Evolutionary conservation across 495 filamentous ascomycete species (phyloP).

Genomic region (Daldinia grandis): DNA sequence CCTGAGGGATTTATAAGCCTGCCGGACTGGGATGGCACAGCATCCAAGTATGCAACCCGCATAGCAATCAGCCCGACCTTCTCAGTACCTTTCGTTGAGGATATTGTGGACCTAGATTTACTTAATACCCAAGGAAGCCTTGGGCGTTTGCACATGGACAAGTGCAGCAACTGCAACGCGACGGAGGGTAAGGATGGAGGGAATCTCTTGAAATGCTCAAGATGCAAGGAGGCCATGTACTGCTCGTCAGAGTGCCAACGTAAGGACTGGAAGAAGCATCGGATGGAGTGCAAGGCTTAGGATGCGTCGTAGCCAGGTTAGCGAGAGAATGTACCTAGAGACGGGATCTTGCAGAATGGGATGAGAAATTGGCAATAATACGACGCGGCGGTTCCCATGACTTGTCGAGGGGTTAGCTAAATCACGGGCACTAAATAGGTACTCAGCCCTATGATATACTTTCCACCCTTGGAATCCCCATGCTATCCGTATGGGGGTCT

Average conservation of each 20-base stretch:
- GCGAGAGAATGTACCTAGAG: neutral
- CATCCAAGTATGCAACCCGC: constrained; percentile 40
- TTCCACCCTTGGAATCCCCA: neutral
- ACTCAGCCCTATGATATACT: neutral
- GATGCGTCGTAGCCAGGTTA: neutral
- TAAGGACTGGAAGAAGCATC: constrained; percentile 52
- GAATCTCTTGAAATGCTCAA: constrained; percentile 40
- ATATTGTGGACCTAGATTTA: constrained; percentile 30
- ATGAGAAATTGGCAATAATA: neutral
- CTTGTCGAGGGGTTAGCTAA: neutral
- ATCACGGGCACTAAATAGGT: neutral
- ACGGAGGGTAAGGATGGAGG: constrained; percentile 30
- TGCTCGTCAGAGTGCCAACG: constrained; percentile 50
- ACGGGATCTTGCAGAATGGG: neutral
- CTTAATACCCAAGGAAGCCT: constrained; percentile 1
- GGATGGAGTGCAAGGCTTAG: constrained; percentile 42
- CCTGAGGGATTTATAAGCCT: constrained; percentile 43
- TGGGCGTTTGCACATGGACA: constrained; percentile 1
- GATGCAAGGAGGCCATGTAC: constrained; percentile 46
- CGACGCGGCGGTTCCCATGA: neutral
- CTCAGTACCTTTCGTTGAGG: constrained; percentile 46
- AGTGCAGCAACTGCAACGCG: constrained; percentile 45
- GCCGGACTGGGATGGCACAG: constrained; percentile 46
- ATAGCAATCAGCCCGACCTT: constrained; percentile 50
- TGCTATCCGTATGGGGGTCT: neutral